Evolutionary conservation across 371 early-diverging fungal species (phyloP), one percentile per base, ranked within the genome.

Genomic region (Mucor indicus): DNA sequence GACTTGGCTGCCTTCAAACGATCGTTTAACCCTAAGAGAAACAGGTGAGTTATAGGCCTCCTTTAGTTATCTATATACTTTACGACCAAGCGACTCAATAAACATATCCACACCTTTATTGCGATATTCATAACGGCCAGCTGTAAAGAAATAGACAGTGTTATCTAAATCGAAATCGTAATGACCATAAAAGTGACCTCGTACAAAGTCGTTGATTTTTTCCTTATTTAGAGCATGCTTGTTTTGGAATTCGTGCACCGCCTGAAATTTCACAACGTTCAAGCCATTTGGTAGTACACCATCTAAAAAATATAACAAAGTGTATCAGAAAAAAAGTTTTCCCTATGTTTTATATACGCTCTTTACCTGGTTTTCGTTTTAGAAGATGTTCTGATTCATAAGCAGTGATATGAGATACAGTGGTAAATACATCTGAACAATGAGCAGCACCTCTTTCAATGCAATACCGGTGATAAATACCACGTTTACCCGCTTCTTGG

Each of bases 71-170:
- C 19, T 19, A 17, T 33, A 23, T n/a, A 81, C 87, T 73, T n/a
- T 79, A 89, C 95, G 85, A 10, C 88, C 86, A 44, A 96, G 75
- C 0, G 90, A 76, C 61, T 97, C 96, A n/a, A 96, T 80, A 62
- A 80, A 93, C 95, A 96, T 94, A 72, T 97, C 98, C 5, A 96
- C 82, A 36, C 98, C 98, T 77, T 97, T 97, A 75, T 97, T 96
- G 49, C 95, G 84, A 72, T 83, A 96, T 66, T 97, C 96, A 57
- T 94, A 94, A 35, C 96, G 88, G n/a, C 98, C 98, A 35, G 98
- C 96, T 0, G 93, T 95, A 71, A 97, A 97, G 62, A 96, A 93
- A 67, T 97, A 97, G 20, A 97, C 77, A 0, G 96, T 96, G 58
- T 95, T 94, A 36, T 95, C 94, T 31, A 96, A 75, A 56, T 90